Evolutionary conservation across 2,329 filamentous ascomycete genomes (phyloP), one percentile per base, ranked within the genome.

Genomic region (Talaromyces sp.): DNA sequence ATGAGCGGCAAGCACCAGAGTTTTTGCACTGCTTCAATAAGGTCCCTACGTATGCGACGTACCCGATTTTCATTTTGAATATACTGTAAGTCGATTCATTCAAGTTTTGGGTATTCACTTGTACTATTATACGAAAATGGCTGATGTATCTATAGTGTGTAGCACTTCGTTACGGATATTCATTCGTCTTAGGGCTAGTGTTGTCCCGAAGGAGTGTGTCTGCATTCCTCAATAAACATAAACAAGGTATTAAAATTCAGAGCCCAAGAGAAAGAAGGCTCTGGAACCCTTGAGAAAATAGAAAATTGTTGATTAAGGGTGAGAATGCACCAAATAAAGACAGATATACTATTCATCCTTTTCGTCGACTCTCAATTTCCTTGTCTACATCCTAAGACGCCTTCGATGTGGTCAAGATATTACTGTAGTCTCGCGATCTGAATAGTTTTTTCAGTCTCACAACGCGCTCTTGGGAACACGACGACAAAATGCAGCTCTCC

Each of bases 241-340:
- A 52, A 61, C 43, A 61, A 50, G 58, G 58, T 43, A 61, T 49
- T 33, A n/a, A 25, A 56, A 35, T 3, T 17, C 11, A 4, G 10
- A 45, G 13, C 6, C 9, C 19, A 47, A 19, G 31, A 25, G 31
- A 37, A n/a, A 11, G 37, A n/a, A 11, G 37, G 31, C 4, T 17
- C 7, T 37, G 1, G 10, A 39, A 56, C 33, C 33, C 33, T 56
- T 27, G 27, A 1, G 11, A 31, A 47, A 6, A 31, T 31, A 31
- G 1, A 27, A 19, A 4, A 47, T 43, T 54, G 6, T 17, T 37
- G 6, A 62, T 43, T 47, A 54, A 62, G 60, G 60, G 47, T 45
- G 39, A 35, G 60, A 39, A 62, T 54, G 60, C n/a, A 25, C 37
- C 52, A 25, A 15, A 56, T 6, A 19, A 37, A 62, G 60, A 50